Base-by-base conservation (phyloP, 2,329 filamentous ascomycete genomes). In the Apiospora aurea region DNA sequence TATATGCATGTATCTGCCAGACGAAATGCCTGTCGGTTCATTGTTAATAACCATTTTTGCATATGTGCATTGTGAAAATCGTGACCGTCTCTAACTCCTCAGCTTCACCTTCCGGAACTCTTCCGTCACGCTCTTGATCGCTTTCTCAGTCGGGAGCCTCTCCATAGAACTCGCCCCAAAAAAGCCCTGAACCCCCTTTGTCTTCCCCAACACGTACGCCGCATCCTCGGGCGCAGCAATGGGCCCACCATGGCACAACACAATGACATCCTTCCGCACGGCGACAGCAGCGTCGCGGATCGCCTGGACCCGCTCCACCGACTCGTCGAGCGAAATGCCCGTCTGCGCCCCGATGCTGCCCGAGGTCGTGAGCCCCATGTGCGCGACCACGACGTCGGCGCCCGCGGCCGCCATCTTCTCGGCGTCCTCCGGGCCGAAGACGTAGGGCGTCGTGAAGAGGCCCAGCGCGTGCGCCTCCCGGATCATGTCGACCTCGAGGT, bases 161-260 rank as follows among this genome's bases (percentile, higher is more conserved):
- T 93, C 91, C 87, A 93, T 92, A 70, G 88, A 90, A 73, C 90
- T 92, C 14, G 91, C 92, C 0, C 91, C 92, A 76, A 90, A 93
- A 79, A 94, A 93, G 0, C 92, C 91, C 81, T 93, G 90, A n/a
- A 93, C 83, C 0, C 91, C 91, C 51, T 84, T 86, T 0, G 89
- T 91, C 75, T 87, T 82, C 29, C 83, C 83, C 43, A 93, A 83
- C 13, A 93, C 87, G 78, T 89, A 92, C 74, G 87, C 83, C 0
- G 91, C 91, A 79, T 93, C 90, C 67, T 88, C 82, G 0, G 90
- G 89, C 69, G 85, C 85, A 4, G 91, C 90, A 74, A 94, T 91
- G 0, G 91, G 91, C 0, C 91, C 91, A 0, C 91, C 92, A 77
- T 93, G 91, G 73, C 91, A 93, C n/a, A 93, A 78, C 24, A 93